Evolutionary conservation across 2,329 filamentous ascomycete genomes (phyloP).

Genomic region (Sporothrix euskadiensis): DNA sequence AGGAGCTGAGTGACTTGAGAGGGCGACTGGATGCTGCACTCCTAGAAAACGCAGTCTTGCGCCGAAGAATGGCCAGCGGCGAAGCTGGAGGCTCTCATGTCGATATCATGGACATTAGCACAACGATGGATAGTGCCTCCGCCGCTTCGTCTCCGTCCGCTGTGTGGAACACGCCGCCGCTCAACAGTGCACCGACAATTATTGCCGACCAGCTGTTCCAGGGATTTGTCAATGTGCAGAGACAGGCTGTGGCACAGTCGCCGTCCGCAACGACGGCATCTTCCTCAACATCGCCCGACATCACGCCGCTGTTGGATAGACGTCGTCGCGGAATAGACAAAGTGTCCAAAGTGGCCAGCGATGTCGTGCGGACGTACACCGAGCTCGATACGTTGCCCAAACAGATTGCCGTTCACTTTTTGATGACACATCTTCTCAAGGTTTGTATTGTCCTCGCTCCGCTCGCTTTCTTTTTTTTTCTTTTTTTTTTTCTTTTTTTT

Average conservation of each 20-base stretch:
- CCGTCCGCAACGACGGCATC: neutral
- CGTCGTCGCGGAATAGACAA: neutral
- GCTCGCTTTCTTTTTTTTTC: neutral
- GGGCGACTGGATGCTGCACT: neutral
- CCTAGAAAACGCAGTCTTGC: neutral
- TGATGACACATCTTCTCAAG: neutral
- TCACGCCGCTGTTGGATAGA: neutral
- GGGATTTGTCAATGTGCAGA: constrained; percentile 4
- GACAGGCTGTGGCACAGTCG: neutral
- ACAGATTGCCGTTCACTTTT: constrained; percentile 12
- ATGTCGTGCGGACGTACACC: constrained; percentile 7
- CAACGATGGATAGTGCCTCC: neutral
- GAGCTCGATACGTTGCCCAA: constrained; percentile 17
- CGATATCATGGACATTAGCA: neutral
- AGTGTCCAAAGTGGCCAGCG: constrained; percentile 10
- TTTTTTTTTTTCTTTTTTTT: too few relatives aligned
- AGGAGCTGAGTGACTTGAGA: constrained; percentile 3
- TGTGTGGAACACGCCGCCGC: neutral
- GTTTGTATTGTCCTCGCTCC: neutral
- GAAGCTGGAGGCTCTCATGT: neutral
- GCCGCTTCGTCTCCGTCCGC: neutral
- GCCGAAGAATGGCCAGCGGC: neutral
- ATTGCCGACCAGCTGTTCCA: constrained; percentile 16
- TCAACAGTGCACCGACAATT: neutral
- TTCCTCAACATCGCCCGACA: neutral